These are phyloP conservation scores for Metschnikowia koreensis DNA, from an alignment of 805 yeast species.

Conservation along the genomic window DNA sequence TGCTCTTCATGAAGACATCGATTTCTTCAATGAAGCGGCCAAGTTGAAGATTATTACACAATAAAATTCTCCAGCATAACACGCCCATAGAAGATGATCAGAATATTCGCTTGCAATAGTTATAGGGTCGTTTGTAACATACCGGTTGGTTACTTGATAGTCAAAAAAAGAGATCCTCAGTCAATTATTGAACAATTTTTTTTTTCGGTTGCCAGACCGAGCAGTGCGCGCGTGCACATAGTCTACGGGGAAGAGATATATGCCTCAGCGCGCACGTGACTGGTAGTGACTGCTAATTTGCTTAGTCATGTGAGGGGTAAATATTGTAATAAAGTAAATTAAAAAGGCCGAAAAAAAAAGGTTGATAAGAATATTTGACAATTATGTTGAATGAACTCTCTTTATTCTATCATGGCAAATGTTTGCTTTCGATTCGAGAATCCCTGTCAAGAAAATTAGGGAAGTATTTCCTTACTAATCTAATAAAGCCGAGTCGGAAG, in stretches of 20 bases:
- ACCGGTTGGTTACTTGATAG: conserved; percentile 19
- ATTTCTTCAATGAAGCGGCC: neutral
- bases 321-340: no score
- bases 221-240: conserved; percentile 9
- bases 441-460: no score
- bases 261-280: conserved; percentile 13
- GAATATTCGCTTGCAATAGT: conserved; percentile 1
- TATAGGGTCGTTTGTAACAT: conserved; percentile 7
- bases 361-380: no score
- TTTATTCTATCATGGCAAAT: no score
- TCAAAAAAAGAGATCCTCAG: conserved; percentile 2
- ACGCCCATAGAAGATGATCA: neutral
- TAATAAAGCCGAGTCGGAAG: no score
- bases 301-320: neutral
- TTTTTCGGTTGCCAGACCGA: conserved; percentile 9
- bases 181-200: conserved; percentile 10
- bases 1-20: neutral
- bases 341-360: no score
- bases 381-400: no score
- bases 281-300: conserved; percentile 7
- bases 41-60: neutral
- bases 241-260: neutral
- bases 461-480: no score
- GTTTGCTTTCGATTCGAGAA: no score
- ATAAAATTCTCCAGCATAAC: neutral